Evolutionary conservation across 139 green algal genomes (phyloP), one percentile per base, ranked within the genome.

Genomic region (Closterium sp.): DNA sequence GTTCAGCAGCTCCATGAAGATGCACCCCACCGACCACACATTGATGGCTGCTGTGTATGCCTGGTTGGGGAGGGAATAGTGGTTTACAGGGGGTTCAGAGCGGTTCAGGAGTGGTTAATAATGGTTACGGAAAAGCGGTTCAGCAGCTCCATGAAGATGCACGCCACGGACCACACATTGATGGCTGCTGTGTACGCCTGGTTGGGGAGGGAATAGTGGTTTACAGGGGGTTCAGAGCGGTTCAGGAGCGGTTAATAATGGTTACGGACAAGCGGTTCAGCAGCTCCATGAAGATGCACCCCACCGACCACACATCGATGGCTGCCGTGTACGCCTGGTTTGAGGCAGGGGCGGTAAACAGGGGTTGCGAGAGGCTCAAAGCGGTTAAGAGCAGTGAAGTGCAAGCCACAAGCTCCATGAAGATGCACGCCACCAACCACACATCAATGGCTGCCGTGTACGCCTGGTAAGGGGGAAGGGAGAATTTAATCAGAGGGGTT

Each of bases 401-500:
- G n/a, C n/a, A n/a, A n/a, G n/a, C n/a, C n/a, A n/a, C n/a, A n/a
- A 96, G 94, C 93, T 96, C 95, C 43, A 95, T 95, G 34, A 96
- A 95, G 28, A 96, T 96, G 93, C 95, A 96, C 0, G 95, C 95
- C n/a, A 95, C 92, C 28, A 21, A 91, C 94, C 94, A 95, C 32
- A 95, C 64, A 85, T 95, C 94, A 69, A 95, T 95, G 33, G 94
- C 94, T 35, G 93, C 87, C 19, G 94, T 95, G 94, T 95, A 95
- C 69, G 83, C 83, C 83, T 86, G 83, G 12, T 55, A n/a, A n/a
- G n/a, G 10, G 55, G 4, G 16, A 3, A 19, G 12, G 55, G 55
- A 4, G 25, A 0, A 28, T n/a, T n/a, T n/a, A n/a, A n/a, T n/a
- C n/a, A n/a, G 25, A n/a, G 55, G 55, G 12, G 12, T 76, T 76